Base-by-base conservation (phyloP, 495 filamentous ascomycete genomes). In the Aspergillus haitiensis region DNA sequence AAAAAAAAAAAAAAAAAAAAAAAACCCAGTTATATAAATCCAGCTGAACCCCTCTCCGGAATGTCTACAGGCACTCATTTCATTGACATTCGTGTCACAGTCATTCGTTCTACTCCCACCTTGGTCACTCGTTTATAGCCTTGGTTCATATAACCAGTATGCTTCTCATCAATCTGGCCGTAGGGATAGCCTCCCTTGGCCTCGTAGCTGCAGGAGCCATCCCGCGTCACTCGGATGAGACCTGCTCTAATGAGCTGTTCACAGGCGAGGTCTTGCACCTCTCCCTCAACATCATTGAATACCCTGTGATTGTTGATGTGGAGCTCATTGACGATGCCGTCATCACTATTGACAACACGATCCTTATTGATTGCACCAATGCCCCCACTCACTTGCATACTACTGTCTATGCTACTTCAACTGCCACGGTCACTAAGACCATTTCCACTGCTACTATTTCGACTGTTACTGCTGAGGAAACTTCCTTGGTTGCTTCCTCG, bases 251-350 rank as follows among this genome's bases (percentile, higher is more conserved):
- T 56, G 39, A 48, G 46, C 21, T 59, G 34, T 56, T 50, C 37
- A 64, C 62, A 13, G 62, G 62, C 3, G 62, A 64, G 51, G 47
- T 64, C n/a, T 40, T 64, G 52, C 62, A 64, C 39, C 45, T 60
- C 11, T 64, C 62, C 36, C 31, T 64, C 35, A 60, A 60, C 39
- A 64, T 64, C 57, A 47, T 64, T 15, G 62, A 64, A 46, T 60
- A 53, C 36, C 62, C 62, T 16, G 39, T 64, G 13, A 46, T 64
- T 18, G 62, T 60, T 33, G 62, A 64, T 50, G 57, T 60, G 21
- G 52, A 60, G 52, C 37, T 64, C 27, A 47, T 60, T 15, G 57
- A 64, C 42, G 52, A 64, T 35, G 58, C 62, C 18, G 58, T 60
- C 35, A 46, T 64, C 12, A 64, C 57, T 33, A 50, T 60, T n/a